Conservation (phyloP, 1,284 basidiomycete genomes). For the Leccinum pachyderme region DNA sequence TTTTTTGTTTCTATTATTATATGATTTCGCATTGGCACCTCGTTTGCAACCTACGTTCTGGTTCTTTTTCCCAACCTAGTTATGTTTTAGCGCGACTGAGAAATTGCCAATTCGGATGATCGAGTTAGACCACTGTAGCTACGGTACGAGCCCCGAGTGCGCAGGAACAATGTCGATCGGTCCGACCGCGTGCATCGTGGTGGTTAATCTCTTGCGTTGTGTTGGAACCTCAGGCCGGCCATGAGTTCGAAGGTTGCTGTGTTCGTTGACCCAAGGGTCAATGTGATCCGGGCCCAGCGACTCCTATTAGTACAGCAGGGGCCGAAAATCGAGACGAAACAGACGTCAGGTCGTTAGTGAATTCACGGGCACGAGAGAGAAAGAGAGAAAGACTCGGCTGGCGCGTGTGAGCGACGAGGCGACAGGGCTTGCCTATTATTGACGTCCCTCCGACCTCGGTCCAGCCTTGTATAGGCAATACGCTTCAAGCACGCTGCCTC, state of each 20-base stretch:
- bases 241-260: not conserved
- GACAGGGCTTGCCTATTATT: not conserved
- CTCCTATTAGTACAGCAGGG: not conserved
- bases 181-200: constrained; percentile 15
- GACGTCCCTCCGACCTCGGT: constrained; percentile 8
- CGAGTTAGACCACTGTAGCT: not conserved
- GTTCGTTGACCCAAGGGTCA: not conserved
- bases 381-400: not conserved
- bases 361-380: not conserved
- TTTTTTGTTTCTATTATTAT: not conserved
- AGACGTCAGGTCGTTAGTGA: not conserved
- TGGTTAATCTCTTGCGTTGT: not conserved
- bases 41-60: not conserved
- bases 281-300: not conserved
- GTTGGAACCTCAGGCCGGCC: not conserved
- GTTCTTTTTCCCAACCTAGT: constrained; percentile 1
- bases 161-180: constrained; percentile 15
- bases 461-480: constrained; percentile 12
- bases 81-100: not conserved
- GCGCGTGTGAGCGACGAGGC: constrained; percentile 32
- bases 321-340: not conserved
- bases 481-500: constrained; percentile 4
- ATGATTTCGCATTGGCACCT: constrained; percentile 2
- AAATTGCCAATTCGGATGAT: constrained; percentile 10
- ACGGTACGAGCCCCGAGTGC: constrained; percentile 1